These are phyloP conservation scores for Sanghuangporus baumii DNA, from an alignment of 1,284 basidiomycete genomes.

Conservation along the genomic window DNA sequence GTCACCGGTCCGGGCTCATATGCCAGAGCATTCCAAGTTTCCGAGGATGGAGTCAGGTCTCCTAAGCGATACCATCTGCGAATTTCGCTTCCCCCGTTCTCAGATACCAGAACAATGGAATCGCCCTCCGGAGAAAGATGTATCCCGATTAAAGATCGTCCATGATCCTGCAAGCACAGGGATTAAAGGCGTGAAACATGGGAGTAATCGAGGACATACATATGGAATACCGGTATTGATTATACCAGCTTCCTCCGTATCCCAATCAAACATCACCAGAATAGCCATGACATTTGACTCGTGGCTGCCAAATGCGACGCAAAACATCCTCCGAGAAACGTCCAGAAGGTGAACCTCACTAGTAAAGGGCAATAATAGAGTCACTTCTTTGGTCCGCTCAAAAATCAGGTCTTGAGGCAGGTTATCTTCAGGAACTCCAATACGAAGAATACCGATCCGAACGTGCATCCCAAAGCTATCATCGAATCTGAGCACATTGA, in stretches of 20 bases:
- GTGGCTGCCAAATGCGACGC: neutral
- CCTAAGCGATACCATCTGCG: conserved; percentile 10
- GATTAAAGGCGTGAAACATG: neutral
- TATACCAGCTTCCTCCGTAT: conserved; percentile 3
- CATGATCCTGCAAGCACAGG: neutral
- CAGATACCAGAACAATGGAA: conserved; percentile 2
- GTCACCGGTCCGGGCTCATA: neutral
- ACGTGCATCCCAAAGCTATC: conserved; percentile 6
- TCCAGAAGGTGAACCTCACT: conserved; percentile 11
- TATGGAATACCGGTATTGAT: conserved; percentile 10
- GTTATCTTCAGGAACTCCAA: neutral
- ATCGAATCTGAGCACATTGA: neutral
- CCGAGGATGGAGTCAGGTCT: neutral
- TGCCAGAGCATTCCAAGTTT: conserved; percentile 1
- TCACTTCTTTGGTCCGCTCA: neutral
- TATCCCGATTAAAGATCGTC: neutral
- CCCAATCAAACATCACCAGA: conserved; percentile 10
- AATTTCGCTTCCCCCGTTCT: conserved; percentile 1
- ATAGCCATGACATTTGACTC: neutral
- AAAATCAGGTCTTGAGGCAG: neutral
- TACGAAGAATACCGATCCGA: conserved; percentile 3
- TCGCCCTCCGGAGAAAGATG: conserved; percentile 5
- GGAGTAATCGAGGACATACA: neutral
- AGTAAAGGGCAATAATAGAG: conserved; percentile 1
- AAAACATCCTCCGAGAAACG: conserved; percentile 9